Conservation (phyloP, 495 filamentous ascomycete species). For the Lasiosphaeria ovina region DNA sequence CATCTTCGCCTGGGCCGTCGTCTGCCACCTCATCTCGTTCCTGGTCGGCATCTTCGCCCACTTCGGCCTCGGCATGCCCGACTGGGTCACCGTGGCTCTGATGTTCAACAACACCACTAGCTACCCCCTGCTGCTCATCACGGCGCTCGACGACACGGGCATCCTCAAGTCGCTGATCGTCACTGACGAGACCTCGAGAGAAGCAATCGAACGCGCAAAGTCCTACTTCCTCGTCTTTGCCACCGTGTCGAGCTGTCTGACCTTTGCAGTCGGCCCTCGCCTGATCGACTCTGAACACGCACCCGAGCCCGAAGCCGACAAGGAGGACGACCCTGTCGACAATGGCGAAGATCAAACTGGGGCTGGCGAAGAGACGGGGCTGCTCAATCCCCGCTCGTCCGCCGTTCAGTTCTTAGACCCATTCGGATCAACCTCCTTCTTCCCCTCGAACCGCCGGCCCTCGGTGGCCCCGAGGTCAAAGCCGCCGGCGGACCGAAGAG, state of each 20-base stretch:
- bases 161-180: conserved; percentile 51
- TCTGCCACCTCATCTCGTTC: conserved; percentile 46
- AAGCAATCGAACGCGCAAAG: conserved; percentile 63
- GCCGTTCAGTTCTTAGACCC: conserved; percentile 8
- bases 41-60: conserved; percentile 40
- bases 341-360: not conserved
- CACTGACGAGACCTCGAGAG: conserved; percentile 39
- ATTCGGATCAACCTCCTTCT: conserved; percentile 5
- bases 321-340: conserved; percentile 5
- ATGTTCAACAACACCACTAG: conserved; percentile 77
- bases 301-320: conserved; percentile 24
- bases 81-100: conserved; percentile 65
- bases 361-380: not conserved
- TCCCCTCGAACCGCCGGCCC: not conserved
- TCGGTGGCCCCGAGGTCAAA: not conserved
- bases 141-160: conserved; percentile 63
- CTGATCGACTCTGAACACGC: conserved; percentile 41
- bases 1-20: conserved; percentile 41
- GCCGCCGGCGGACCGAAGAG: conserved; percentile 19
- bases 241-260: conserved; percentile 40
- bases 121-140: conserved; percentile 65
- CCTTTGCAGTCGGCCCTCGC: conserved; percentile 63
- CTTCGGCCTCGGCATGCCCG: conserved; percentile 49
- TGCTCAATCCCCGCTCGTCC: conserved; percentile 1
- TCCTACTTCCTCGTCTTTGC: conserved; percentile 66